phyloP scores from a whole-genome alignment of 805 yeast species.

The Metahyphopichia silvanorum region DNA sequence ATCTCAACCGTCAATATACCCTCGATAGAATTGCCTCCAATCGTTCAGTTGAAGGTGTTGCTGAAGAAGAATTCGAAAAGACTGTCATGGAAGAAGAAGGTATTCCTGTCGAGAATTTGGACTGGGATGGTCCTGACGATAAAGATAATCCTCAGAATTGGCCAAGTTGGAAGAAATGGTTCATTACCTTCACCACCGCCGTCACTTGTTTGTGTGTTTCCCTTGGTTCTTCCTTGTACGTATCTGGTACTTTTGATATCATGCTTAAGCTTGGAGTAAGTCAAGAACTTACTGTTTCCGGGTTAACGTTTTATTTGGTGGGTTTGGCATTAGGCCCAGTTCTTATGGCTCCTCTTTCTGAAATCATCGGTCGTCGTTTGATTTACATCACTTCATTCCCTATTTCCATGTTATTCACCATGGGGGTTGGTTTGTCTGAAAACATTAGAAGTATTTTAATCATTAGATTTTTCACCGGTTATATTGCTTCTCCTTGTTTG shows the following conservation, averaged over 20 bases:
- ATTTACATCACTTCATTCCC: constrained; percentile 61
- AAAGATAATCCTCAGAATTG: constrained; percentile 66
- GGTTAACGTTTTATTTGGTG: constrained; percentile 64
- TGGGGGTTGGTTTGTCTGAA: constrained; percentile 68
- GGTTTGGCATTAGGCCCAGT: constrained; percentile 75
- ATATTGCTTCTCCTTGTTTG: constrained; percentile 77
- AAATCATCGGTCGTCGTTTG: constrained; percentile 63
- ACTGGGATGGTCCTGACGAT: constrained; percentile 65
- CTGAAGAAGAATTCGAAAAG: constrained; percentile 9
- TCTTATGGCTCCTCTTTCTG: constrained; percentile 70
- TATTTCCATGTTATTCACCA: constrained; percentile 63
- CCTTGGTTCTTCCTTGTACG: constrained; percentile 72
- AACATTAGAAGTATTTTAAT: constrained; percentile 63
- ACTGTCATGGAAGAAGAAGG: constrained; percentile 4
- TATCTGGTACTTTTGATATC: constrained; percentile 60
- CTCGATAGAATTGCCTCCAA: constrained; percentile 15
- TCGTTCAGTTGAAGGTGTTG: constrained; percentile 15
- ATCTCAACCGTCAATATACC: constrained; percentile 12
- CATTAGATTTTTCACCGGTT: constrained; percentile 70
- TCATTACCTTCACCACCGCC: constrained; percentile 62
- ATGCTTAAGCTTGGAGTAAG: constrained; percentile 46
- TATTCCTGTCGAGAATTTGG: constrained; percentile 20
- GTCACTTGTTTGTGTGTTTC: constrained; percentile 64
- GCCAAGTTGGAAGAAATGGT: constrained; percentile 64
- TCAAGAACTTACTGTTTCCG: constrained; percentile 60